Conservation (phyloP, 176 grass and related monocot species). For the Avena eriantha region DNA sequence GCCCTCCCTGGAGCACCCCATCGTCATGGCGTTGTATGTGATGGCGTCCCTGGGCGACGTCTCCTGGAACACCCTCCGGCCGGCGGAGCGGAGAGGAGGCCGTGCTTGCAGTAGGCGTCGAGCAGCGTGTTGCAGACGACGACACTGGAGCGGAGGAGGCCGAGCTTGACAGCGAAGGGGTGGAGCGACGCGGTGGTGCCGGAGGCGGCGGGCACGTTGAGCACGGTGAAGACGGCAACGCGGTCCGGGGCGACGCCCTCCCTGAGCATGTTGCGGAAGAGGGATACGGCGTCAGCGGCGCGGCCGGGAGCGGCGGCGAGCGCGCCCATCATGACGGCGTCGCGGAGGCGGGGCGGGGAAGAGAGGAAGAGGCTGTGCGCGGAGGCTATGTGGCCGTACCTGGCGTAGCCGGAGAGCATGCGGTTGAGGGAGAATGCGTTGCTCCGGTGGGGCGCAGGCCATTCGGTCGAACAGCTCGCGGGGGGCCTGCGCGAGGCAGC, state of each 20-base stretch:
- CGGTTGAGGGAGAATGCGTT: conserved; percentile 56
- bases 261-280: conserved; percentile 66
- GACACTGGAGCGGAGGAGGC: conserved; percentile 39
- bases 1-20: conserved; percentile 79
- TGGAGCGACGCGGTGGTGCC: conserved; percentile 48
- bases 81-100: conserved; percentile 37
- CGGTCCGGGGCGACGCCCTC: conserved; percentile 49
- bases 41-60: conserved; percentile 65
- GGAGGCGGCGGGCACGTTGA: conserved; percentile 42
- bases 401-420: conserved; percentile 60
- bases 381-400: conserved; percentile 34
- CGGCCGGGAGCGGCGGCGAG: conserved; percentile 26
- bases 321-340: conserved; percentile 28
- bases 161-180: conserved; percentile 53
- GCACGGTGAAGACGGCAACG: conserved; percentile 45
- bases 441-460: not conserved
- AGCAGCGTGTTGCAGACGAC: conserved; percentile 72
- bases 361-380: conserved; percentile 46
- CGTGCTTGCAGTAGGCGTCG: conserved; percentile 88
- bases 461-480: conserved; percentile 55
- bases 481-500: conserved; percentile 40
- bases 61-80: conserved; percentile 50
- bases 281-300: conserved; percentile 37
- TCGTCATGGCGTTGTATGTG: conserved; percentile 81
- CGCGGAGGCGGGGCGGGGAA: conserved; percentile 4